Evolutionary conservation across 2,329 filamentous ascomycete species (phyloP).

Genomic region (Phoma herbarum): DNA sequence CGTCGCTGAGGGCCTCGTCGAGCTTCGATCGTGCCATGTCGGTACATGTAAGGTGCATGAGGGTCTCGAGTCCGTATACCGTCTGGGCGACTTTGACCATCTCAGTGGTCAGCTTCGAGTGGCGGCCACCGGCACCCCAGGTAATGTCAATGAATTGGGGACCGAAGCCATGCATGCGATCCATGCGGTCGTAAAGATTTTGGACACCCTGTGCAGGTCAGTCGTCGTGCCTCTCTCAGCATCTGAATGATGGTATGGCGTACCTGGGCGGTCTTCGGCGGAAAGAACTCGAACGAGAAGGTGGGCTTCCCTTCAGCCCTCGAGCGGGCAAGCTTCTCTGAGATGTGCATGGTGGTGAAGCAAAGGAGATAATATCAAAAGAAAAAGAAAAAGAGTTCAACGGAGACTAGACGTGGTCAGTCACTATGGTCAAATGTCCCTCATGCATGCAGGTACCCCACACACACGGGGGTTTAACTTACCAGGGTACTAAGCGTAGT

Average conservation of each 20-base stretch:
- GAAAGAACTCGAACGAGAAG: slow-evolving; percentile 99
- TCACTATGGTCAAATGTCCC: slow-evolving; percentile 5
- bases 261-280: slow-evolving; percentile 89
- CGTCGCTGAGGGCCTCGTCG: slow-evolving; percentile 84
- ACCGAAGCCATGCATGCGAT: slow-evolving; percentile 94
- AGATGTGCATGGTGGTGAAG: slow-evolving; percentile 83
- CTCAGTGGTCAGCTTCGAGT: slow-evolving; percentile 92
- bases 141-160: slow-evolving; percentile 98
- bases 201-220: slow-evolving; percentile 74
- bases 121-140: slow-evolving; percentile 93
- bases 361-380: slow-evolving; percentile 1
- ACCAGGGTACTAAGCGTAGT: slow-evolving; percentile 52
- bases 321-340: slow-evolving; percentile 85
- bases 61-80: slow-evolving; percentile 95
- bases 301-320: slow-evolving; percentile 81
- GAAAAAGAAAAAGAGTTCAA: slow-evolving; percentile 7
- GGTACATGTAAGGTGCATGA: slow-evolving; percentile 98
- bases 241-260: slow-evolving; percentile 1
- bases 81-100: slow-evolving; percentile 97
- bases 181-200: slow-evolving; percentile 99
- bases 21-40: slow-evolving; percentile 96
- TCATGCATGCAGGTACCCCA: slow-evolving; percentile 30
- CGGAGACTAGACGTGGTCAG: slow-evolving; percentile 10
- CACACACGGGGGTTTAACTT: slow-evolving; percentile 2
- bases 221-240: background rate